Evolutionary conservation across 2,329 filamentous ascomycete genomes (phyloP).

Genomic region (Ophiocordyceps camponoti-saundersi): DNA sequence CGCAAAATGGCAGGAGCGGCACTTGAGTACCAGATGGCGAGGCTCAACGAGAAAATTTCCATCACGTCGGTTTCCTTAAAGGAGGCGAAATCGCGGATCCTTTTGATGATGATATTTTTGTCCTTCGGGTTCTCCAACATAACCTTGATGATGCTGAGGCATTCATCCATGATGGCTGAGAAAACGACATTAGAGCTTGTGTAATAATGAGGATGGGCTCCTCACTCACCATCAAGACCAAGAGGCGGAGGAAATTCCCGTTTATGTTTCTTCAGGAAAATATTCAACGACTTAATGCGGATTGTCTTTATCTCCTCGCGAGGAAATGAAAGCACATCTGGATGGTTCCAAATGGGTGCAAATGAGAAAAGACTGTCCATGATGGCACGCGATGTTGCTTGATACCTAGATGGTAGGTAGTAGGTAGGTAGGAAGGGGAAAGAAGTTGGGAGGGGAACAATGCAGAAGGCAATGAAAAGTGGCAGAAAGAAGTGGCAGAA

Average conservation of each 20-base stretch:
- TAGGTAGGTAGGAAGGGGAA: neutral
- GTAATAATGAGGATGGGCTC: neutral
- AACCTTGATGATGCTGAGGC: conserved; percentile 1
- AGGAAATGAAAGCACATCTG: conserved; percentile 3
- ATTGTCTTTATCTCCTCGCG: conserved; percentile 4
- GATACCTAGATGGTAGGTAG: neutral
- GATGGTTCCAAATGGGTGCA: conserved; percentile 7
- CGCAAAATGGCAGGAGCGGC: conserved; percentile 3
- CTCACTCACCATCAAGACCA: neutral
- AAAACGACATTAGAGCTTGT: neutral
- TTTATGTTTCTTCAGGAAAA: conserved; percentile 3
- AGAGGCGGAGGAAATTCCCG: neutral
- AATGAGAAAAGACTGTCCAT: conserved; percentile 10
- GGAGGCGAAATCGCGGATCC: conserved; percentile 1
- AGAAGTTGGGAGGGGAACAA: too few relatives aligned
- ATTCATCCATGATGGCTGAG: conserved; percentile 4
- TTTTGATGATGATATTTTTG: conserved; percentile 5
- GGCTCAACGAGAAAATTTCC: conserved; percentile 3
- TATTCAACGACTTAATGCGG: conserved; percentile 2
- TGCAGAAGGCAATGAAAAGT: neutral
- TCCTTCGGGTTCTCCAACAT: conserved; percentile 1
- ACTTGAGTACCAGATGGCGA: conserved; percentile 7
- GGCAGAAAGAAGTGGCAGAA: neutral
- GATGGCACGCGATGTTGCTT: neutral
- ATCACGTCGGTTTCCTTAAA: conserved; percentile 1